Evolutionary conservation across 1,284 basidiomycete species (phyloP).

Genomic region (Ustilago cynodontis): DNA sequence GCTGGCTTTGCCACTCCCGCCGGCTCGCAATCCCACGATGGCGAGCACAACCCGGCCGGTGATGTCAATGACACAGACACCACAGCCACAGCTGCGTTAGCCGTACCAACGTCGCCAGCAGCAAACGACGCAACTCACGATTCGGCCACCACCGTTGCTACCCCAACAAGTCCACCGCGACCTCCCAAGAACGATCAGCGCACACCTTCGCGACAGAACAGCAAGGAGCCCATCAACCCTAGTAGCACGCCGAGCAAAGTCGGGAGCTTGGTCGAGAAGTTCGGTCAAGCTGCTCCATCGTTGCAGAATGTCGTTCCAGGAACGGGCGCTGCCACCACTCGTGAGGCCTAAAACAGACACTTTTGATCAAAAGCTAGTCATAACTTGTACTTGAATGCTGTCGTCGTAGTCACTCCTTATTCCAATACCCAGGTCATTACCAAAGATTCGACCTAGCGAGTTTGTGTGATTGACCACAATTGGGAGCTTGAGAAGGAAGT

Average conservation of each 20-base stretch:
- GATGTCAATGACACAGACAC: constrained; percentile 6
- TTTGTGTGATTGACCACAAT: too few relatives aligned
- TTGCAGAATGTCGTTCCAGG: constrained; percentile 39
- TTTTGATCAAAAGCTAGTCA: neutral
- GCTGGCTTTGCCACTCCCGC: constrained; percentile 25
- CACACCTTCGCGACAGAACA: constrained; percentile 46
- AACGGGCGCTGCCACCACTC: constrained; percentile 26
- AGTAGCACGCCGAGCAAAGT: constrained; percentile 8
- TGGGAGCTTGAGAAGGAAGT: too few relatives aligned
- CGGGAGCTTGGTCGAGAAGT: constrained; percentile 9
- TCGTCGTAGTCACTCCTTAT: constrained; percentile 8
- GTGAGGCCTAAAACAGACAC: constrained; percentile 7
- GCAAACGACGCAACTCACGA: constrained; percentile 13
- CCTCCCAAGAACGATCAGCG: constrained; percentile 43
- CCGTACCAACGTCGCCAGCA: neutral
- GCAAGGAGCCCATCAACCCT: constrained; percentile 27
- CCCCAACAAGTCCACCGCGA: constrained; percentile 31
- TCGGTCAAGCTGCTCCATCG: constrained; percentile 32
- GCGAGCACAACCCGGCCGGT: neutral
- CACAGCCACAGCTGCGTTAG: neutral
- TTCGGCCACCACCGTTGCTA: constrained; percentile 6
- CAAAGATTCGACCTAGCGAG: too few relatives aligned
- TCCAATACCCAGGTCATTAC: constrained; percentile 21
- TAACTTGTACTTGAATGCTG: neutral
- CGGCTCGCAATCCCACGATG: constrained; percentile 21